These are phyloP conservation scores for Stephania japonica DNA, from an alignment of 164 flowering plant species.

Conservation along the genomic window DNA sequence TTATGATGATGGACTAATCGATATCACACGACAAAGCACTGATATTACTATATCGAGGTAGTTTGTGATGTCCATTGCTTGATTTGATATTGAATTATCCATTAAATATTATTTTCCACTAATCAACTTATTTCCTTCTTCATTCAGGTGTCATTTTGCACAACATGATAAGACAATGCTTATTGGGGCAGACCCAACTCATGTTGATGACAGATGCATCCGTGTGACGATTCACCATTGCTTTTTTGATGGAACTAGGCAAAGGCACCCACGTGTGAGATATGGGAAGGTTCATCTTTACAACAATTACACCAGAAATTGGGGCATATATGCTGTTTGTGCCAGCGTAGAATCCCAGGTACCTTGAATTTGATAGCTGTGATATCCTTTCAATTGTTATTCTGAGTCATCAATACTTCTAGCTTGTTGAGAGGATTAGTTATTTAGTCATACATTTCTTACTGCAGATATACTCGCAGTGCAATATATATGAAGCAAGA, in stretches of 20 bases:
- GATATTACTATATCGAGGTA: conserved; percentile 81
- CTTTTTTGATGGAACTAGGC: conserved; percentile 79
- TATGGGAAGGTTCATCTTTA: conserved; percentile 80
- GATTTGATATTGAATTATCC: neutral
- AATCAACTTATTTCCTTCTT: neutral
- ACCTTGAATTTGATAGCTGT: neutral
- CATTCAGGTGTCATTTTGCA: conserved; percentile 63
- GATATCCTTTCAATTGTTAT: neutral
- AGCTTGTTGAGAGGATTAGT: neutral
- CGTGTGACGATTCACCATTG: conserved; percentile 88
- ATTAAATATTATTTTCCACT: neutral
- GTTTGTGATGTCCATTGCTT: neutral
- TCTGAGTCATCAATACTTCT: neutral
- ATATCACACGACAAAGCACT: conserved; percentile 76
- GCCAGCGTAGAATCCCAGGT: conserved; percentile 92
- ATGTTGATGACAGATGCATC: conserved; percentile 69
- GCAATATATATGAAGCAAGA: conserved; percentile 97
- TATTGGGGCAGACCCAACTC: conserved; percentile 75
- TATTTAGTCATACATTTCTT: neutral
- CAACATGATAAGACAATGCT: conserved; percentile 83
- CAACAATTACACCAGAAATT: conserved; percentile 78
- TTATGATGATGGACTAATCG: conserved; percentile 81
- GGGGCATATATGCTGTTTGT: conserved; percentile 90
- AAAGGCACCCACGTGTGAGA: conserved; percentile 88
- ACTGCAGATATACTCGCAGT: conserved; percentile 69